Evolutionary conservation across 2,329 filamentous ascomycete genomes (phyloP).

Genomic region (Raffaelea arxii): DNA sequence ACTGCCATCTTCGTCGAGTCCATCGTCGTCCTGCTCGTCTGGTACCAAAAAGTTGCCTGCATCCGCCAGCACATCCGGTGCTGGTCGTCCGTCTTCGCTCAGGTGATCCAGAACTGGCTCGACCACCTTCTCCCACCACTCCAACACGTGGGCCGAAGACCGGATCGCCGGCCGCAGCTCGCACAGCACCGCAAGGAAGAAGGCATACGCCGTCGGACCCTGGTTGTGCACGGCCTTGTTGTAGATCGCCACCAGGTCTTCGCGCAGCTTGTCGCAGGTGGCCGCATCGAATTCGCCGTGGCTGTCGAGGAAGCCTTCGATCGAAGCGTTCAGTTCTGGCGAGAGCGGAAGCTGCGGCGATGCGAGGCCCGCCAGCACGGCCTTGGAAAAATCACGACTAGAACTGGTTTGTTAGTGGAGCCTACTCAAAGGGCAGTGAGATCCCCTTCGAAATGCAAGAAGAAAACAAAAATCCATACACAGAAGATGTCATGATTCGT

Average conservation of each 20-base stretch:
- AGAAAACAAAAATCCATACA: neutral
- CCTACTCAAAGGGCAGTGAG: neutral
- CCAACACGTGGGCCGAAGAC: constrained; percentile 50
- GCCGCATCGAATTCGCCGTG: constrained; percentile 58
- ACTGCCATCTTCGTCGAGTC: constrained; percentile 24
- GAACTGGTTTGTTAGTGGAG: constrained; percentile 33
- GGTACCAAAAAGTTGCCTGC: constrained; percentile 55
- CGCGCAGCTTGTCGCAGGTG: constrained; percentile 60
- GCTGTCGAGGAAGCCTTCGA: constrained; percentile 59
- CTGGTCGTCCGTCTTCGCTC: constrained; percentile 51
- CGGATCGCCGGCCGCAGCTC: constrained; percentile 54
- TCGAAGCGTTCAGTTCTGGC: constrained; percentile 49
- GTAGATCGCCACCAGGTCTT: constrained; percentile 61
- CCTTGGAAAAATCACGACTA: constrained; percentile 52
- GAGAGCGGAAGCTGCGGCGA: constrained; percentile 51
- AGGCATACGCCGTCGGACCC: constrained; percentile 41
- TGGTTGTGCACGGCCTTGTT: constrained; percentile 51
- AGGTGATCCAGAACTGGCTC: constrained; percentile 44
- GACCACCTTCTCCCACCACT: constrained; percentile 63
- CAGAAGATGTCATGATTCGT: neutral
- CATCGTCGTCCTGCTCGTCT: constrained; percentile 45
- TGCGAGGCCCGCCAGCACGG: constrained; percentile 41
- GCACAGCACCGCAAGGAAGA: constrained; percentile 61
- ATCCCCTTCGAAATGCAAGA: too few species aligned
- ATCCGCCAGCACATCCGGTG: constrained; percentile 55